Evolutionary conservation across 805 yeast genomes (phyloP).

Genomic region (Lipomyces sp.): DNA sequence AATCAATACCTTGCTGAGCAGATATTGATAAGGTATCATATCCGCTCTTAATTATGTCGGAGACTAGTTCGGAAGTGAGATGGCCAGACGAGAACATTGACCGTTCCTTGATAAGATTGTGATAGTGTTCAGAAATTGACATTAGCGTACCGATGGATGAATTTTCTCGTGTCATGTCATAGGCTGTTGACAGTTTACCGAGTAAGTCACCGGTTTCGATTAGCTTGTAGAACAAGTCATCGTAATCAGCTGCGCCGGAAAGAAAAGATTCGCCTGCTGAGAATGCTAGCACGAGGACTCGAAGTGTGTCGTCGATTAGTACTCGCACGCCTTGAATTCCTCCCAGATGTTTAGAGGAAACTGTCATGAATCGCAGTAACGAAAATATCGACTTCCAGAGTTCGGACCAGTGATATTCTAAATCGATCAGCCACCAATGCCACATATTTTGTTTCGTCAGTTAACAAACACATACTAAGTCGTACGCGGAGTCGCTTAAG

Average conservation of each 20-base stretch:
- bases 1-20: constrained; percentile 34
- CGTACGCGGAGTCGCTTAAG: constrained; percentile 29
- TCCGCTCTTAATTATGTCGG: constrained; percentile 41
- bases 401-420: constrained; percentile 48
- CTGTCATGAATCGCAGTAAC: constrained; percentile 40
- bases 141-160: constrained; percentile 30
- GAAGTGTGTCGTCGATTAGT: constrained; percentile 36
- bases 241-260: constrained; percentile 43
- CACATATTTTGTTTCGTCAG: not conserved
- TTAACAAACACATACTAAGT: constrained; percentile 21
- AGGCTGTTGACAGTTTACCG: constrained; percentile 34
- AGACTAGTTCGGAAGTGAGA: constrained; percentile 41
- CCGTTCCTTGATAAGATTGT: constrained; percentile 26
- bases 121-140: constrained; percentile 36
- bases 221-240: constrained; percentile 44
- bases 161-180: constrained; percentile 20
- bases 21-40: constrained; percentile 41
- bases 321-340: constrained; percentile 25
- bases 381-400: constrained; percentile 47
- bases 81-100: constrained; percentile 22
- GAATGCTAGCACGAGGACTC: constrained; percentile 42
- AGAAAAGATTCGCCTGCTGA: constrained; percentile 45
- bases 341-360: constrained; percentile 6
- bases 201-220: constrained; percentile 42
- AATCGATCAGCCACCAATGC: not conserved